These are phyloP conservation scores for Xylariales sp. DNA, from an alignment of 2,329 filamentous ascomycete species.

Conservation along the genomic window DNA sequence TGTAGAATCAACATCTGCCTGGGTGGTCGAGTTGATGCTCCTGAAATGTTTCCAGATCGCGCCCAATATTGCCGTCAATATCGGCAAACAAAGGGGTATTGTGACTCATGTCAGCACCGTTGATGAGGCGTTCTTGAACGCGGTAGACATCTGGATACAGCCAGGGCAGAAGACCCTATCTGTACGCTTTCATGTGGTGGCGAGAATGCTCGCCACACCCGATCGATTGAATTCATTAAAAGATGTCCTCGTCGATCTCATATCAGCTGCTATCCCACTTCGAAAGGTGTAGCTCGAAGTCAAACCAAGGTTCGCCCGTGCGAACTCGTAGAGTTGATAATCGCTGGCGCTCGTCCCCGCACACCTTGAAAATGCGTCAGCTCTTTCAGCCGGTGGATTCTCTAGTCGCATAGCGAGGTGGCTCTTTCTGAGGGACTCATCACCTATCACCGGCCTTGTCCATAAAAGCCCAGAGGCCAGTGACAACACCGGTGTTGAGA, in stretches of 20 bases:
- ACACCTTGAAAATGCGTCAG: conserved; percentile 2
- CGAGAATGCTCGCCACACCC: conserved; percentile 31
- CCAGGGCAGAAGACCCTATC: conserved; percentile 25
- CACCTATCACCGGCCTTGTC: conserved; percentile 24
- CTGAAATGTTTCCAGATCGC: conserved; percentile 34
- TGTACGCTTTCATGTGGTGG: conserved; percentile 31
- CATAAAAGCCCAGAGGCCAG: conserved; percentile 31
- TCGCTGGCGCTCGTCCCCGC: conserved; percentile 9
- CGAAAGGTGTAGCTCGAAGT: conserved; percentile 25
- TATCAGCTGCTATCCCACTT: conserved; percentile 26
- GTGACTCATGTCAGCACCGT: conserved; percentile 16
- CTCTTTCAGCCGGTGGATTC: too few species aligned
- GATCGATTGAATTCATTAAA: conserved; percentile 26
- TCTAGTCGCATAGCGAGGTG: conserved; percentile 23
- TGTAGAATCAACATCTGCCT: conserved; percentile 43
- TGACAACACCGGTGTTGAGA: conserved; percentile 1
- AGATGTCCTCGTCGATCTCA: conserved; percentile 29
- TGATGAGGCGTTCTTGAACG: conserved; percentile 24
- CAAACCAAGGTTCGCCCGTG: conserved; percentile 22
- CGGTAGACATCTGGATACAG: conserved; percentile 25
- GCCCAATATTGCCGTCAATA: conserved; percentile 36
- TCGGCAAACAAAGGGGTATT: conserved; percentile 32
- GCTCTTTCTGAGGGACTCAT: conserved; percentile 19
- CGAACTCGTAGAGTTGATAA: conserved; percentile 26
- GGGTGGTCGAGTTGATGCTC: conserved; percentile 30